Evolutionary conservation across 257 asterid species (phyloP), one percentile per base, ranked within the genome.

Genomic region (Forsythia viridissima): DNA sequence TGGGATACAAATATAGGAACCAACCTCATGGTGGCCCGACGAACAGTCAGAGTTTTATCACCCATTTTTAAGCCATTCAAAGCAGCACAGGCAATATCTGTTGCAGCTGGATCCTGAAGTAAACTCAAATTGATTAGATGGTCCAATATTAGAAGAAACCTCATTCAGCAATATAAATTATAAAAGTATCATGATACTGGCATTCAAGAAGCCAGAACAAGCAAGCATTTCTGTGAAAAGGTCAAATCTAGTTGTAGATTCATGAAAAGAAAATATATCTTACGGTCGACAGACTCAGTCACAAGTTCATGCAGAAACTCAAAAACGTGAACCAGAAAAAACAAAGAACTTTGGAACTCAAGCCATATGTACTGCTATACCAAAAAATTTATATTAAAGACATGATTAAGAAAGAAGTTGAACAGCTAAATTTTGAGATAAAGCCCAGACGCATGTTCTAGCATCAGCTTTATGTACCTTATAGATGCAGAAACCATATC

Each of bases 71-170:
- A 69, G 70, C 92, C 92, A 83, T 88, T 88, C 63, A 88, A 83
- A 81, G 92, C 87, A 75, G 92, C 92, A 83, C 92, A 88, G 16
- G 92, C 92, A 74, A 88, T 81, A 83, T 88, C 92, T 5, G 92
- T 88, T 77, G 86, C 87, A 48, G 91, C 84, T 68, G 90, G 88
- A 75, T 90, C 92, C 90, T 90, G 79, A 79, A 80, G 65, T 71
- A 81, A 79, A 75, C 74, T 76, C 41, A 4, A 69, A 51, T 41
- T 71, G 57, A 74, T 77, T 59, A 70, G 76, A 59, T 34, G 75
- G 79, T 59, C 48, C 82, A 76, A 61, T 36, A 43, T 69, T 44
- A 78, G 66, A 72, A 57, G 75, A 42, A 77, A 39, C 67, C 61
- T 42, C 72, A 80, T 44, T 76, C 84, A 71, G 74, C 78, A 74